Evolutionary conservation across 768 basidiomycete genomes (phyloP).

Genomic region (Termitomyces sp.): DNA sequence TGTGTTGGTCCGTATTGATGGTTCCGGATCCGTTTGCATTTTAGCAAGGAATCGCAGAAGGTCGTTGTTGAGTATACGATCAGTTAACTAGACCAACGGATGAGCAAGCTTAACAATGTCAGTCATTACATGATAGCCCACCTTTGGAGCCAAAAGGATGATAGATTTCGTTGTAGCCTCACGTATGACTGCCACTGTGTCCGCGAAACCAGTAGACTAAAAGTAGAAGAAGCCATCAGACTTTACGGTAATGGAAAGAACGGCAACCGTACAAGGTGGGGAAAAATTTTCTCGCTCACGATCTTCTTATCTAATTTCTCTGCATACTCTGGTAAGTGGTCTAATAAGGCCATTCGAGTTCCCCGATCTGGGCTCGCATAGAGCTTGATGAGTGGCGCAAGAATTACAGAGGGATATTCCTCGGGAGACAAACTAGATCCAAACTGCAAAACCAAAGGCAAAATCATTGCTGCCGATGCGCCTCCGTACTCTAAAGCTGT

Average conservation of each 20-base stretch:
- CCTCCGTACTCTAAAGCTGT: constrained; percentile 79
- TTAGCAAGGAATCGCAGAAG: constrained; percentile 89
- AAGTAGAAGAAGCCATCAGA: neutral
- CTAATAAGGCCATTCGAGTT: constrained; percentile 89
- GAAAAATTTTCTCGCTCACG: constrained; percentile 89
- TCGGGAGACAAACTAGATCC: constrained; percentile 66
- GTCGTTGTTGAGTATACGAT: constrained; percentile 95
- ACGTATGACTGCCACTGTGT: constrained; percentile 90
- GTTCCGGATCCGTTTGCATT: constrained; percentile 88
- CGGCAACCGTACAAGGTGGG: constrained; percentile 65
- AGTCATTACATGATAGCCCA: constrained; percentile 18
- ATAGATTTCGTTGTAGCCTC: constrained; percentile 93
- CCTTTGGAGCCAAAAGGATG: constrained; percentile 81
- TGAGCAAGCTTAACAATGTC: constrained; percentile 2
- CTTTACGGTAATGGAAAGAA: neutral
- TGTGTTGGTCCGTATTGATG: constrained; percentile 96
- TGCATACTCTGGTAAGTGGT: constrained; percentile 77
- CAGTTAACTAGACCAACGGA: constrained; percentile 59
- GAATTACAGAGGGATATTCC: constrained; percentile 65
- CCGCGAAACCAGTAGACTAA: constrained; percentile 93
- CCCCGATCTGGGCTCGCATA: constrained; percentile 90
- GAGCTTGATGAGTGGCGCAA: constrained; percentile 79
- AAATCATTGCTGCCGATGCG: constrained; percentile 67
- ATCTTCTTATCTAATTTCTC: constrained; percentile 85
- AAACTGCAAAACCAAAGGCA: constrained; percentile 83